Evolutionary conservation across 257 asterid species (phyloP).

Genomic region (Gentiana dahurica): DNA sequence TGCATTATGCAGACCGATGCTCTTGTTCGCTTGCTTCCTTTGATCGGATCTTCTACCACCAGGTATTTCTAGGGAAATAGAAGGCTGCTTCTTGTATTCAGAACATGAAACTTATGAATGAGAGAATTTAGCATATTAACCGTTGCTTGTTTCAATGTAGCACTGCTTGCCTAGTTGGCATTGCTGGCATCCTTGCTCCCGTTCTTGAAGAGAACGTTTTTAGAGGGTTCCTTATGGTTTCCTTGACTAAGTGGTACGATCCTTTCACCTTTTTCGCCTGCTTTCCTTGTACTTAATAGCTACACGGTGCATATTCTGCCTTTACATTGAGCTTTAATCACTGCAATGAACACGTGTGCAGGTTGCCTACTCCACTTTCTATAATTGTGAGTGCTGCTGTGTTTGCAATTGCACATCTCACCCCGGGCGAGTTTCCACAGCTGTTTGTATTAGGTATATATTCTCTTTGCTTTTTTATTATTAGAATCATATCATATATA

Average conservation of each 20-base stretch:
- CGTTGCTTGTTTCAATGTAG: conserved; percentile 27
- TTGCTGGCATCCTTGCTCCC: conserved; percentile 93
- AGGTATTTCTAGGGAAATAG: conserved; percentile 36
- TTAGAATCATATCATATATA: too few species aligned
- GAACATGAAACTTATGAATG: neutral
- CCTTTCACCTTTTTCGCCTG: neutral
- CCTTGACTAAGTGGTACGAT: conserved; percentile 80
- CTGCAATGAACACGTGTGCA: conserved; percentile 19
- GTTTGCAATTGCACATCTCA: conserved; percentile 84
- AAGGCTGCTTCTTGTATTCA: conserved; percentile 1
- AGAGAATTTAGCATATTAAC: conserved; percentile 2
- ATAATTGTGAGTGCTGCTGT: conserved; percentile 74
- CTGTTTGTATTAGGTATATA: conserved; percentile 77
- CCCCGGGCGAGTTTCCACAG: conserved; percentile 94
- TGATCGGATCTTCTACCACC: conserved; percentile 81
- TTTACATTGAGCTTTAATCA: neutral
- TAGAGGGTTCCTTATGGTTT: conserved; percentile 92
- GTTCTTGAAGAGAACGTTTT: conserved; percentile 92
- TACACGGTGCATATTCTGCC: too few species aligned
- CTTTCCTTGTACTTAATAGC: neutral
- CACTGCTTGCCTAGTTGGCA: conserved; percentile 86
- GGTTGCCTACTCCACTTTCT: conserved; percentile 91
- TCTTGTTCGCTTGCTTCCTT: conserved; percentile 80
- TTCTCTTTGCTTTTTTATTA: neutral
- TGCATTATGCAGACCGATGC: conserved; percentile 74